phyloP scores from a whole-genome alignment of 192 early-diverging fungal species.

The Diversispora epigaea region DNA sequence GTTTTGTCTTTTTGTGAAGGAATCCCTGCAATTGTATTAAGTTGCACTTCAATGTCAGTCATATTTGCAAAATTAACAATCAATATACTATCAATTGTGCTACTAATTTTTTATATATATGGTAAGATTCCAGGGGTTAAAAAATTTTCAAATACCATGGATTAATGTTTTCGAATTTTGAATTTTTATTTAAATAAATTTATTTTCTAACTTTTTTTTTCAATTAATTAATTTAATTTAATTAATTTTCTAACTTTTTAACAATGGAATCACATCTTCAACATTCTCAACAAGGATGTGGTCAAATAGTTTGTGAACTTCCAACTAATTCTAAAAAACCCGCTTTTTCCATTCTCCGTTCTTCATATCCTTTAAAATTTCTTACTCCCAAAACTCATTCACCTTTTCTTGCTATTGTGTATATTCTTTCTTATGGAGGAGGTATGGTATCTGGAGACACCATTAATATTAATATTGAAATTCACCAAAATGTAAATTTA shows the following conservation, averaged over 20 bases:
- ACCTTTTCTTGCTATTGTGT: slow-evolving; percentile 51
- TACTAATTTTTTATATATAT: too few relatives aligned
- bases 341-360: slow-evolving; percentile 36
- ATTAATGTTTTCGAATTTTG: too few relatives aligned
- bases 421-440: slow-evolving; percentile 75
- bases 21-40: slow-evolving; percentile 3
- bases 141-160: too few relatives aligned
- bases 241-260: too few relatives aligned
- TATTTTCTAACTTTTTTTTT: too few relatives aligned
- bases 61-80: not conserved
- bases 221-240: too few relatives aligned
- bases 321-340: slow-evolving; percentile 31
- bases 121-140: too few relatives aligned
- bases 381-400: slow-evolving; percentile 46
- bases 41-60: not conserved
- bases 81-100: too few relatives aligned
- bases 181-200: too few relatives aligned
- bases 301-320: slow-evolving; percentile 3
- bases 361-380: slow-evolving; percentile 60
- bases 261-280: too few relatives aligned
- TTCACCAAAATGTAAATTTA: slow-evolving; percentile 49
- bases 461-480: slow-evolving; percentile 51
- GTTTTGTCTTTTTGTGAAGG: slow-evolving; percentile 34
- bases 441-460: slow-evolving; percentile 65
- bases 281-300: slow-evolving; percentile 8